Conservation (phyloP, 805 yeast genomes). For the Pichia kluyveri region DNA sequence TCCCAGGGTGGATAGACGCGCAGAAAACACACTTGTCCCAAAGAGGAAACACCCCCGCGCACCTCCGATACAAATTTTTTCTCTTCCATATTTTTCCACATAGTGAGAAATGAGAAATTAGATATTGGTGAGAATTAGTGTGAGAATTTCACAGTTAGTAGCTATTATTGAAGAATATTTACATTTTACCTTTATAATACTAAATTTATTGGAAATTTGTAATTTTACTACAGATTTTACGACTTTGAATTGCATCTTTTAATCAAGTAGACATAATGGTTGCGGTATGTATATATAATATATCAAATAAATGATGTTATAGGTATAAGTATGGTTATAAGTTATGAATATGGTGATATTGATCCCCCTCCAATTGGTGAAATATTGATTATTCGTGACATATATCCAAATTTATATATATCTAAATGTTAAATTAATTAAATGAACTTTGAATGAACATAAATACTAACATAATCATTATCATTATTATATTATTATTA, state of each 20-base stretch:
- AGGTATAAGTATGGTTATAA: background rate
- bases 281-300: constrained; percentile 20
- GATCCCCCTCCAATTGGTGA: background rate
- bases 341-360: constrained; percentile 5
- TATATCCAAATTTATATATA: no score
- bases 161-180: no score
- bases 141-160: background rate
- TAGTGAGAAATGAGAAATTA: no score
- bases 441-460: background rate
- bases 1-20: constrained; percentile 8
- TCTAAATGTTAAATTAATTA: no score
- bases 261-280: constrained; percentile 19
- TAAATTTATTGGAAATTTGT: background rate
- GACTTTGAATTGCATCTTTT: background rate
- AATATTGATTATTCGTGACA: no score
- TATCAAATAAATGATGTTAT: background rate
- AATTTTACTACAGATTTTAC: background rate
- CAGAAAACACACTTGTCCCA: background rate
- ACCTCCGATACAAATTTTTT: no score
- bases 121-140: background rate
- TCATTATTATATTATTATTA: background rate
- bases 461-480: no score
- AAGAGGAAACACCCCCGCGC: no score
- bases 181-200: no score
- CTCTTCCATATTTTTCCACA: no score